A percentile compares a stretch with the other conserved stretches of the same genome.
Evolutionary conservation across 2,329 filamentous ascomycete species (phyloP).

Genomic region (Fusarium temperatum): DNA sequence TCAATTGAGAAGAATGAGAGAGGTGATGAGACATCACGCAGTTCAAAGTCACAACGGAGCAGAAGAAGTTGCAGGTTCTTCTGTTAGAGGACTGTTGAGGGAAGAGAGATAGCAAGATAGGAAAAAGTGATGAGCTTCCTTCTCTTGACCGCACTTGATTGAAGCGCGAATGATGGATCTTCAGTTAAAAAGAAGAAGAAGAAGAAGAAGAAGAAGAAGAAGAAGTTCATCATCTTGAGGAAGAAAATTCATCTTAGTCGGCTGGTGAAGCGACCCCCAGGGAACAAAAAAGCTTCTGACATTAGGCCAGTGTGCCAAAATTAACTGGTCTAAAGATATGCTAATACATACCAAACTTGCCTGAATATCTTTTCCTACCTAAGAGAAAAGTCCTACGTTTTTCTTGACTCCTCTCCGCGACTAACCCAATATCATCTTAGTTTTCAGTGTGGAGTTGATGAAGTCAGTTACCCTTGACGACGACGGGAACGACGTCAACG

Average conservation of each 20-base stretch:
- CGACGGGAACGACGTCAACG: neutral
- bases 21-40: constrained; percentile 11
- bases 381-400: neutral
- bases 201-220: neutral
- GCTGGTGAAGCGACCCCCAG: neutral
- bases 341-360: too few relatives aligned
- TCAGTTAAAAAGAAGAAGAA: neutral
- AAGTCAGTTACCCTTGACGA: neutral
- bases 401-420: neutral
- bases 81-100: neutral
- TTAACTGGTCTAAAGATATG: neutral
- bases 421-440: constrained; percentile 21
- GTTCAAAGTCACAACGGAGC: constrained; percentile 14
- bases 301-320: neutral
- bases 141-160: constrained; percentile 7
- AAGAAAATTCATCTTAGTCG: constrained; percentile 25
- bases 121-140: neutral
- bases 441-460: neutral
- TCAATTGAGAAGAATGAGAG: neutral
- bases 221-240: neutral
- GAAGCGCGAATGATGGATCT: neutral
- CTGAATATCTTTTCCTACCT: neutral
- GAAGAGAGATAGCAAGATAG: neutral
- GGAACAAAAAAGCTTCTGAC: neutral
- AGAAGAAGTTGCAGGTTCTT: constrained; percentile 2